These are phyloP conservation scores for Collybiopsis confluens DNA, from an alignment of 768 basidiomycete genomes.

Conservation along the genomic window DNA sequence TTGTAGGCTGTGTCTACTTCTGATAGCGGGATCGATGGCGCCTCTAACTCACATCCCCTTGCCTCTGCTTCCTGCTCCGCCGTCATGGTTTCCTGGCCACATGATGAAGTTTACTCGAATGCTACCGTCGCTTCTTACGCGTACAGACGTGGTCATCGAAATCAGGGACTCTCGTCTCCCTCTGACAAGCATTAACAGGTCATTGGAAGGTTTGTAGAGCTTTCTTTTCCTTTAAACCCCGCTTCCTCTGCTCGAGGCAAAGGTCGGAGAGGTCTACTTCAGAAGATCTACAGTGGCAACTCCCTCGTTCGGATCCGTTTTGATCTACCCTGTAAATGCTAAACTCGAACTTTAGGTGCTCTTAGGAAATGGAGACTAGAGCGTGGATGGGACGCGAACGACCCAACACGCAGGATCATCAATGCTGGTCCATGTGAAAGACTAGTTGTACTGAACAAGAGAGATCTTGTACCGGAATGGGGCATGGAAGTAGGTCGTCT, in stretches of 20 bases:
- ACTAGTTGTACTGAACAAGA: slow-evolving; percentile 89
- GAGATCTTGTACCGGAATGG: slow-evolving; percentile 86
- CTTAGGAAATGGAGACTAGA: slow-evolving; percentile 67
- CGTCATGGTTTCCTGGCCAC: slow-evolving; percentile 96
- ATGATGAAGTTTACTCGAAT: slow-evolving; percentile 85
- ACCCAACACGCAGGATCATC: slow-evolving; percentile 34
- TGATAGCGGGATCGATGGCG: not conserved
- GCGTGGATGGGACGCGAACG: slow-evolving; percentile 51
- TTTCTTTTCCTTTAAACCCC: not conserved
- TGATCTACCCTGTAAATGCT: not conserved
- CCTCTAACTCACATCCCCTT: slow-evolving; percentile 27
- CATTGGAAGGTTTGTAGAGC: slow-evolving; percentile 63
- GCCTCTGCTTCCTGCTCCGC: slow-evolving; percentile 57
- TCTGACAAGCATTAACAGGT: slow-evolving; percentile 88
- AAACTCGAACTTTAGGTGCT: slow-evolving; percentile 37
- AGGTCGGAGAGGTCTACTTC: not conserved
- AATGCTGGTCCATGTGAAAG: slow-evolving; percentile 63
- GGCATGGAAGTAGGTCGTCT: slow-evolving; percentile 66
- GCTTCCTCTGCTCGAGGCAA: not conserved
- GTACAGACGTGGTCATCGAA: slow-evolving; percentile 91
- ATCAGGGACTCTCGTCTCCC: slow-evolving; percentile 91
- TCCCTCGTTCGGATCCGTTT: not conserved
- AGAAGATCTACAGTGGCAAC: not conserved
- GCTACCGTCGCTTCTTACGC: slow-evolving; percentile 71
- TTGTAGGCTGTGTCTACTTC: not conserved